Base-by-base conservation (phyloP, 257 asterid genomes). In the Nicotiana undulata region DNA sequence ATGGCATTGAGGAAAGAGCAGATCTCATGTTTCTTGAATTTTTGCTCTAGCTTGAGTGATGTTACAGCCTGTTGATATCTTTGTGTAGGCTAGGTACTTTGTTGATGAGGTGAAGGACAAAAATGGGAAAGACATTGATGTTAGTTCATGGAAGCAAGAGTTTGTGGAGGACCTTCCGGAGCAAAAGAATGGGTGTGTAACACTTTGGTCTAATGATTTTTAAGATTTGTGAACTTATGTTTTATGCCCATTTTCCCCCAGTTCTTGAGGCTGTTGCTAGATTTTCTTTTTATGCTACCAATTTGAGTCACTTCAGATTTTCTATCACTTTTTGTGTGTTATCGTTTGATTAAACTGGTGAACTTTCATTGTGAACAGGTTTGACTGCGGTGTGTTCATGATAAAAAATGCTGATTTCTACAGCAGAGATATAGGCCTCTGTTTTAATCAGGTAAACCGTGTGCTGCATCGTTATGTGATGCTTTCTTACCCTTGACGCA, bases 61-160 rank as follows among this genome's bases (percentile, higher is more conserved):
- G 60, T 46, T 72, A 24, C 60, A 72, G 13, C 46, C 8, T 46
- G 60, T 44, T 46, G 40, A 46, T 70, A 22, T 72, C 24, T 70
- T 53, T 77, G 72, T 87, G 86, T 91, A 96, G 99, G 91, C 93
- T 53, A 90, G 86, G 79, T 96, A 96, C 86, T 83, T 84, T 68
- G 92, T 83, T 64, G 98, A 96, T 83, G 98, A 96, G 91, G 97
- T 91, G 89, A 96, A 90, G 86, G 99, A 96, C 86, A 96, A 92
- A 86, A 84, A 81, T 87, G 98, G 97, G 53, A 83, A 81, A 63
- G 88, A 84, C 82, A 90, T 96, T 79, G 82, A 91, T 81, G 87
- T 91, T 77, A 82, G 86, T 84, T 87, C 95, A n/a, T 96, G 99
- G 99, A 83, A 83, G 74, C 81, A 79, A 60, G 98, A 92, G 84